These are phyloP conservation scores for Spinacia oleracea DNA, from an alignment of 179 eudicot species.

Conservation along the genomic window DNA sequence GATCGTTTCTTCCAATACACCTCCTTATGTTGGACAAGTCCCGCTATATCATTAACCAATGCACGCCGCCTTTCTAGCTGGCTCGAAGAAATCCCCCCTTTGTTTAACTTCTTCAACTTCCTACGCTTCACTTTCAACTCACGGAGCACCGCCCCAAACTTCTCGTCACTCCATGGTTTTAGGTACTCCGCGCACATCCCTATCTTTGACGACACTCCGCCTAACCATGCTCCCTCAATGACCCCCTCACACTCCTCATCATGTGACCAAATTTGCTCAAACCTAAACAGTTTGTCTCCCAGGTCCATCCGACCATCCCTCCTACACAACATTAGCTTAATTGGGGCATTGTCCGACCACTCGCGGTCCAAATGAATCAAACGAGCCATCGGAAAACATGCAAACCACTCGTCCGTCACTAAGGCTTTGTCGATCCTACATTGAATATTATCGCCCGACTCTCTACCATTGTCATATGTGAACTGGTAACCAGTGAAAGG, in stretches of 20 bases:
- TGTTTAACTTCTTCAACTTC: background rate
- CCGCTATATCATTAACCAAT: too few relatives aligned
- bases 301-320: too few relatives aligned
- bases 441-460: background rate
- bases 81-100: too few relatives aligned
- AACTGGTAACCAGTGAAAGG: background rate
- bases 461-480: background rate
- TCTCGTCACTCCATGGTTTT: background rate
- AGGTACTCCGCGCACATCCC: background rate
- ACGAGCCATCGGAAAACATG: background rate
- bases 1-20: too few relatives aligned
- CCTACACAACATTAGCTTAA: background rate
- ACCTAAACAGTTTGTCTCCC: background rate
- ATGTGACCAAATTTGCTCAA: background rate
- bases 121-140: background rate
- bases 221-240: background rate
- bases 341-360: constrained; percentile 9
- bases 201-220: background rate
- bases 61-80: too few relatives aligned
- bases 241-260: background rate
- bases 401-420: background rate
- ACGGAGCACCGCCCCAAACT: background rate
- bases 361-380: background rate
- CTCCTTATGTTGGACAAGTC: too few relatives aligned
- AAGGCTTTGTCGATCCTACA: background rate